phyloP scores from a whole-genome alignment of 2,329 filamentous ascomycete genomes.

The Sporothrix phasma region DNA sequence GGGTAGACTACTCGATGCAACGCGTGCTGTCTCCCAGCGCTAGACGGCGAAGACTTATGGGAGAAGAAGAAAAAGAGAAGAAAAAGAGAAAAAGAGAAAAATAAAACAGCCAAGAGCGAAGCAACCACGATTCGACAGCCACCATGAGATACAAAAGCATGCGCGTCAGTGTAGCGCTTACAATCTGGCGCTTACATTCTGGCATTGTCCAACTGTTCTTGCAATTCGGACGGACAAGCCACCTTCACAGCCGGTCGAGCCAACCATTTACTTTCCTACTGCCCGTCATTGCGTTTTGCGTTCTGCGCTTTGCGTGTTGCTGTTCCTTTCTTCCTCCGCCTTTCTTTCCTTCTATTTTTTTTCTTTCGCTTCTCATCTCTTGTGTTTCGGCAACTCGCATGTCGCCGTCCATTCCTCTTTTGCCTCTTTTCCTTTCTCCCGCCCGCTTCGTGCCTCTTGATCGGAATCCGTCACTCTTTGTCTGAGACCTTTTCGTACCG shows the following conservation, averaged over 20 bases:
- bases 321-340: too few relatives aligned
- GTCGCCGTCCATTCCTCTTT: conserved; percentile 1
- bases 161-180: not conserved
- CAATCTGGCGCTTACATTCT: too few relatives aligned
- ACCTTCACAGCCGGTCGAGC: not conserved
- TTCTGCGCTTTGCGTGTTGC: not conserved
- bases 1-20: not conserved
- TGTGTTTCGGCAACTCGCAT: not conserved
- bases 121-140: too few relatives aligned
- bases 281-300: not conserved
- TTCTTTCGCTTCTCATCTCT: not conserved
- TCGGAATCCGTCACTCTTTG: not conserved
- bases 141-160: not conserved
- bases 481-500: not conserved
- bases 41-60: not conserved
- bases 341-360: too few relatives aligned
- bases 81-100: not conserved
- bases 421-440: not conserved
- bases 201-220: conserved; percentile 6
- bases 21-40: not conserved
- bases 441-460: not conserved
- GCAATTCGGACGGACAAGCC: not conserved
- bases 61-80: not conserved
- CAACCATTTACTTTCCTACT: not conserved
- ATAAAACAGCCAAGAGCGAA: not conserved